A percentile compares a stretch with the other conserved stretches of the same genome.
phyloP scores from a whole-genome alignment of 371 early-diverging fungal species.

The Massospora cicadina region DNA sequence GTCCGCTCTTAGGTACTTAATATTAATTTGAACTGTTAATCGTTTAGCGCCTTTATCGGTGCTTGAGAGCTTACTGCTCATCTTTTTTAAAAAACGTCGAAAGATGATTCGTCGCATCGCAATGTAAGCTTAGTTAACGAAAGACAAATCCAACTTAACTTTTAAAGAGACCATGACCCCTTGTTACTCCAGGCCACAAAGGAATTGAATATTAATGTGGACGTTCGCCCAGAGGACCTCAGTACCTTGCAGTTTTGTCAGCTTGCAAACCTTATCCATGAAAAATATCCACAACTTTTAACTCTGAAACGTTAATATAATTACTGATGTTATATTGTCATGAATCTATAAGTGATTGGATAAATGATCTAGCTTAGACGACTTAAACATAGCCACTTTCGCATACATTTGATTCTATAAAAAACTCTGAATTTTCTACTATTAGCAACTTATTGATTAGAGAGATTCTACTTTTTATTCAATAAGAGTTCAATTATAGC shows the following conservation, averaged over 20 bases:
- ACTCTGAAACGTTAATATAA: neutral
- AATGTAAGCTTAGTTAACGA: constrained; percentile 18
- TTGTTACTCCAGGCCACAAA: constrained; percentile 18
- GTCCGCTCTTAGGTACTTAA: constrained; percentile 19
- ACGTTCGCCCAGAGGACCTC: constrained; percentile 41
- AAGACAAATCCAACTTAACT: neutral
- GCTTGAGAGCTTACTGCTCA: constrained; percentile 44
- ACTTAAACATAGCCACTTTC: no score
- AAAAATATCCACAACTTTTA: neutral
- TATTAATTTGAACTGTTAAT: constrained; percentile 4
- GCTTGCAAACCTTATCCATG: constrained; percentile 19
- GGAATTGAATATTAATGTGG: constrained; percentile 27
- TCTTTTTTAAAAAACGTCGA: constrained; percentile 48
- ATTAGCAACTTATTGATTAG: no score
- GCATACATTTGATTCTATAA: no score
- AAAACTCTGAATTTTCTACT: no score
- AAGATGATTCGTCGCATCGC: constrained; percentile 50
- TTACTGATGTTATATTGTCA: no score
- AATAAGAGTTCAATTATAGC: no score
- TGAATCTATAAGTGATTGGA: no score
- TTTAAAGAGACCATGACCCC: constrained; percentile 20
- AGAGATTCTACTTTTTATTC: no score
- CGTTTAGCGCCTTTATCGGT: constrained; percentile 19
- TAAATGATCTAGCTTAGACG: no score
- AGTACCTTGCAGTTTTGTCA: constrained; percentile 28